Evolutionary conservation across 139 green algal genomes (phyloP).

Genomic region (Astrephomene gubernaculifera): DNA sequence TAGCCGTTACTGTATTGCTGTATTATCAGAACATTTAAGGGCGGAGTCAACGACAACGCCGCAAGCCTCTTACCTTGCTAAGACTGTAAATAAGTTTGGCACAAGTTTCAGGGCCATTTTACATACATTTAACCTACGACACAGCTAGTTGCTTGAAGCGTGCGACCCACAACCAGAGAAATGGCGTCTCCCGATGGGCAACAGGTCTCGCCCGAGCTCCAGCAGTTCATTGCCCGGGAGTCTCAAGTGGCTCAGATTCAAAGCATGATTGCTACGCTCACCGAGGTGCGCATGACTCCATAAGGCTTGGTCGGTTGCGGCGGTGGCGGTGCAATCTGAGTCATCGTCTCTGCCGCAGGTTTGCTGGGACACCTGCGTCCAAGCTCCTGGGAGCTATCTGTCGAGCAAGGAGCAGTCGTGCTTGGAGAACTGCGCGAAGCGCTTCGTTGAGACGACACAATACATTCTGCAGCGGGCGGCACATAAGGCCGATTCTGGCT

Average conservation of each 20-base stretch:
- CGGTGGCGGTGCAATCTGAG: neutral
- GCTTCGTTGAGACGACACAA: constrained; percentile 82
- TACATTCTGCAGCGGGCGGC: constrained; percentile 71
- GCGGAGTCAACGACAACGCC: no score
- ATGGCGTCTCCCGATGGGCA: constrained; percentile 14
- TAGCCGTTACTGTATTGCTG: no score
- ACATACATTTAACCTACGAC: no score
- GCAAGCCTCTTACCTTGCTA: no score
- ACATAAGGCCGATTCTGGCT: constrained; percentile 57
- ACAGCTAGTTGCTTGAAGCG: no score
- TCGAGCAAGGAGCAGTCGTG: constrained; percentile 68
- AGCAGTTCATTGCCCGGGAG: constrained; percentile 60
- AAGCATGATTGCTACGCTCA: constrained; percentile 68
- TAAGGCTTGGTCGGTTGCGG: neutral
- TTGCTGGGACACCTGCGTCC: constrained; percentile 76
- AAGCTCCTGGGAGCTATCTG: constrained; percentile 61
- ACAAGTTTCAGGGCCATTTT: no score
- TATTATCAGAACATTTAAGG: no score
- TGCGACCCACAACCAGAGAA: neutral
- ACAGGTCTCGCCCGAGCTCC: constrained; percentile 47
- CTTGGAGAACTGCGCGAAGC: constrained; percentile 78
- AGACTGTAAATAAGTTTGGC: no score
- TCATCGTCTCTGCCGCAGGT: constrained; percentile 32
- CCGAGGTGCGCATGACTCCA: constrained; percentile 6
- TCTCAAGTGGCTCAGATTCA: constrained; percentile 73